Evolutionary conservation across 805 yeast genomes (phyloP).

Genomic region (Peterozyma toletana): DNA sequence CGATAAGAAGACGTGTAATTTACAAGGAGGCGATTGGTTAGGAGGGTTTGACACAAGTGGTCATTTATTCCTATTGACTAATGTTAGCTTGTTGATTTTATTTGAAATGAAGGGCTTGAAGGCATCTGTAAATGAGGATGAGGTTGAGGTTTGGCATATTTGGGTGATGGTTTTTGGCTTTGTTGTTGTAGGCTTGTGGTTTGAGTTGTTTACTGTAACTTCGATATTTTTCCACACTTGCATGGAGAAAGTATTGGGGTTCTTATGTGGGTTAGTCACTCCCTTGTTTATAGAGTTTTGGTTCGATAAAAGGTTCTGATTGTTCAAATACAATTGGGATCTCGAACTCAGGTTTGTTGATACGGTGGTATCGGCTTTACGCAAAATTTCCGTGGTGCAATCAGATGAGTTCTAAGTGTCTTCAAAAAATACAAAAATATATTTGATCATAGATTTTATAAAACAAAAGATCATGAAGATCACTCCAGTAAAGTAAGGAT

Average conservation of each 20-base stretch:
- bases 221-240: constrained; percentile 42
- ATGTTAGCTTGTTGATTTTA: constrained; percentile 34
- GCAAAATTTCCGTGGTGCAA: constrained; percentile 1
- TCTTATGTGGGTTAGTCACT: constrained; percentile 27
- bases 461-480: too few relatives aligned
- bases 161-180: constrained; percentile 5
- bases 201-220: constrained; percentile 32
- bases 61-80: constrained; percentile 38
- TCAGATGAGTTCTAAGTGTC: too few relatives aligned
- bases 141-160: constrained; percentile 3
- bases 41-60: constrained; percentile 50
- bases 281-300: constrained; percentile 13
- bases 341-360: too few relatives aligned
- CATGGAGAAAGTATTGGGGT: constrained; percentile 37
- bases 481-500: too few relatives aligned
- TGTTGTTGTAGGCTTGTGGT: constrained; percentile 26
- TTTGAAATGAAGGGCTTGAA: constrained; percentile 19
- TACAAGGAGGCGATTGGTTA: constrained; percentile 30
- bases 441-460: too few relatives aligned
- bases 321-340: too few relatives aligned
- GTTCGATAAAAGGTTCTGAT: constrained; percentile 2
- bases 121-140: background rate
- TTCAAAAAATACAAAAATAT: too few relatives aligned
- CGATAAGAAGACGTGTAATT: background rate
- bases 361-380: too few relatives aligned